These are phyloP conservation scores for Clarireedia homoeocarpa DNA, from an alignment of 2,329 filamentous ascomycete genomes.

Conservation along the genomic window DNA sequence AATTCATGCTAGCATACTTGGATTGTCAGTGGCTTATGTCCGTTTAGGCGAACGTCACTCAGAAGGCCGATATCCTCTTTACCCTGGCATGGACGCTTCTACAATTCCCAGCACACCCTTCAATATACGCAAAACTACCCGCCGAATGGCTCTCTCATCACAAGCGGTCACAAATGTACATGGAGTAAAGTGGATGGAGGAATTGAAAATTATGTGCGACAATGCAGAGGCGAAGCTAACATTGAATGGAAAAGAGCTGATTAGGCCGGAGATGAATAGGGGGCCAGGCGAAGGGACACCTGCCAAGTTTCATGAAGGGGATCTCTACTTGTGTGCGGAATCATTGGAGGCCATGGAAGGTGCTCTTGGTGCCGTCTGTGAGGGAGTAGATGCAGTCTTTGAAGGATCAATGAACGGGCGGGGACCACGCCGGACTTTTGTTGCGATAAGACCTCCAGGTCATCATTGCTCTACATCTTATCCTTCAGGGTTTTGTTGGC, in stretches of 20 bases:
- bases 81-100: slow-evolving; percentile 49
- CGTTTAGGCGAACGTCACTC: slow-evolving; percentile 75
- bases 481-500: slow-evolving; percentile 95
- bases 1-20: slow-evolving; percentile 74
- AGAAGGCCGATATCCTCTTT: slow-evolving; percentile 60
- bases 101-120: slow-evolving; percentile 61
- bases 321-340: slow-evolving; percentile 83
- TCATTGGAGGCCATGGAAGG: slow-evolving; percentile 85
- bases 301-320: slow-evolving; percentile 69
- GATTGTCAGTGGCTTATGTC: slow-evolving; percentile 81
- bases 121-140: slow-evolving; percentile 71
- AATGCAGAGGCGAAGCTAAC: slow-evolving; percentile 72
- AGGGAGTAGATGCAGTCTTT: slow-evolving; percentile 85
- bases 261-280: slow-evolving; percentile 56
- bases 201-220: slow-evolving; percentile 78
- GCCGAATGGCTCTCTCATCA: slow-evolving; percentile 63
- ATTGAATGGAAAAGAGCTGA: slow-evolving; percentile 68
- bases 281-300: slow-evolving; percentile 35
- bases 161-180: slow-evolving; percentile 84
- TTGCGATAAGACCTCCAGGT: slow-evolving; percentile 85
- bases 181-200: slow-evolving; percentile 87
- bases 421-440: slow-evolving; percentile 72
- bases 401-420: slow-evolving; percentile 35
- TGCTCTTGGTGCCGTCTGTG: slow-evolving; percentile 84
- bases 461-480: slow-evolving; percentile 88